A percentile compares a stretch with the other conserved stretches of the same genome.
Evolutionary conservation across 306 rosid species (phyloP).

Genomic region (Purshia tridentata): DNA sequence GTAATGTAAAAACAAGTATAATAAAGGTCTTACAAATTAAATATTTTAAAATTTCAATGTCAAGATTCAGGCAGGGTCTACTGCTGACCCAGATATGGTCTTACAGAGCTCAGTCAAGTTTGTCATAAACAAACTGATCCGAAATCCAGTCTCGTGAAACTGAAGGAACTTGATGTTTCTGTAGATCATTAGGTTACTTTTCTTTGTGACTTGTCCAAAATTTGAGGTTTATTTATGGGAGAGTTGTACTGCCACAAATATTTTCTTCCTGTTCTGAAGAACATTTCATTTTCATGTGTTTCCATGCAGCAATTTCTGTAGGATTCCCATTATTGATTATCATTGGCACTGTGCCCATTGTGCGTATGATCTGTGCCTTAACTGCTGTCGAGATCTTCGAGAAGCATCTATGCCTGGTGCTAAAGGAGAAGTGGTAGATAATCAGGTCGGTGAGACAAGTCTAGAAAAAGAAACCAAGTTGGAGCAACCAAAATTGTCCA

Average conservation of each 20-base stretch:
- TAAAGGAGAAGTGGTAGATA: slow-evolving; percentile 23
- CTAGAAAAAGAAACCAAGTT: slow-evolving; percentile 37
- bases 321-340: slow-evolving; percentile 94
- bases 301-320: slow-evolving; percentile 79
- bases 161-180: slow-evolving; percentile 7
- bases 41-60: neutral
- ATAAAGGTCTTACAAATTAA: neutral
- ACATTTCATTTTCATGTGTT: slow-evolving; percentile 32
- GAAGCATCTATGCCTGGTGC: slow-evolving; percentile 44
- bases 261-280: slow-evolving; percentile 5
- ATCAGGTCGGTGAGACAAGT: slow-evolving; percentile 20
- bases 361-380: slow-evolving; percentile 80
- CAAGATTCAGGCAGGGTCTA: slow-evolving; percentile 1
- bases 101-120: neutral
- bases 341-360: slow-evolving; percentile 87
- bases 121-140: neutral
- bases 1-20: neutral
- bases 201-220: slow-evolving; percentile 3
- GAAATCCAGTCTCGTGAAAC: slow-evolving; percentile 8
- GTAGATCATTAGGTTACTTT: neutral
- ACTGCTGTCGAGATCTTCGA: slow-evolving; percentile 82
- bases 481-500: slow-evolving; percentile 40
- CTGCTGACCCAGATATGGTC: neutral
- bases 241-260: neutral
- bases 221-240: slow-evolving; percentile 14